These are phyloP conservation scores for Ceratocystis ficicola DNA, from an alignment of 2,329 filamentous ascomycete genomes.

Conservation along the genomic window DNA sequence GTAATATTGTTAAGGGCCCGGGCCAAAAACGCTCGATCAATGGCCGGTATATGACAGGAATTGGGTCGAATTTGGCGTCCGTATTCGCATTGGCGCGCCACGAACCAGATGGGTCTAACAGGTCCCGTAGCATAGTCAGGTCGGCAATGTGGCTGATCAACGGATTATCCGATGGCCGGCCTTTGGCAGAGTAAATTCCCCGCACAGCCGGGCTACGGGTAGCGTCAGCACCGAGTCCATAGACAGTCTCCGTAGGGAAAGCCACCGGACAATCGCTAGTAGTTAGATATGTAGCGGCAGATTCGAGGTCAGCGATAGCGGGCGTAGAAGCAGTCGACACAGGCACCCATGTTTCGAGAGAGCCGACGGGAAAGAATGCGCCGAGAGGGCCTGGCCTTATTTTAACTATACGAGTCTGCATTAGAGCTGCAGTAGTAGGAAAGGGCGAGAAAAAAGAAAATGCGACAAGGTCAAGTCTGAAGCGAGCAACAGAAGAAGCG, in stretches of 20 bases:
- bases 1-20: conserved; percentile 78
- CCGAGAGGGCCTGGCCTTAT: conserved; percentile 30
- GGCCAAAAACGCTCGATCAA: conserved; percentile 85
- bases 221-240: conserved; percentile 91
- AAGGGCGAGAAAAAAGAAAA: background rate
- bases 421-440: conserved; percentile 23
- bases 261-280: conserved; percentile 65
- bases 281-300: conserved; percentile 55
- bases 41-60: conserved; percentile 65
- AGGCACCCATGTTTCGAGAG: conserved; percentile 36
- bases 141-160: conserved; percentile 88
- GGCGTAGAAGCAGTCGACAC: conserved; percentile 16
- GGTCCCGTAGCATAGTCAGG: conserved; percentile 55
- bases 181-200: conserved; percentile 89
- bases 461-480: conserved; percentile 8
- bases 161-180: conserved; percentile 83
- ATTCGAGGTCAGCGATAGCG: conserved; percentile 38
- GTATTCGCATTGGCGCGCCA: conserved; percentile 22
- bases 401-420: conserved; percentile 34
- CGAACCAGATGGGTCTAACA: conserved; percentile 37
- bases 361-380: conserved; percentile 29
- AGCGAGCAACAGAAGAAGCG: background rate
- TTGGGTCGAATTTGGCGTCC: conserved; percentile 29
- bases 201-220: conserved; percentile 70
- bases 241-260: conserved; percentile 96